phyloP scores from a whole-genome alignment of 2,329 filamentous ascomycete species.

The Nannizzia gypsea region DNA sequence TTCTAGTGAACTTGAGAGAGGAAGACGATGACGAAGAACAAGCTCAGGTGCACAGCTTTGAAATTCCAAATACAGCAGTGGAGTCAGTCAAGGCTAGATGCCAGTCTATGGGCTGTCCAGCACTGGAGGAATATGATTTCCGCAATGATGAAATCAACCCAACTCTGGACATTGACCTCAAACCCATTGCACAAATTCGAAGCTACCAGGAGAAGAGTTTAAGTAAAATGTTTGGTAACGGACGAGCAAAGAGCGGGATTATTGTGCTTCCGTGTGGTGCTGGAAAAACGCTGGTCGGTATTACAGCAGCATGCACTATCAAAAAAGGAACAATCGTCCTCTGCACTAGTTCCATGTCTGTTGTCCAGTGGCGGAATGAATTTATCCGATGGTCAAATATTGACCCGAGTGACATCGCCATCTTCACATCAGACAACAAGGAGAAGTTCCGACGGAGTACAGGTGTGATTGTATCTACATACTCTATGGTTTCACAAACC shows the following conservation, averaged over 20 bases:
- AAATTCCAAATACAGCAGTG: constrained; percentile 71
- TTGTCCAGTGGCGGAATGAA: constrained; percentile 90
- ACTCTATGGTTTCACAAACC: constrained; percentile 95
- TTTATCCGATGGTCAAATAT: constrained; percentile 99
- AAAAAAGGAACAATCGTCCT: constrained; percentile 93
- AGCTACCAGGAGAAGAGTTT: constrained; percentile 94
- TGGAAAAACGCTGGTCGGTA: constrained; percentile 95
- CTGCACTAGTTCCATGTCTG: constrained; percentile 95
- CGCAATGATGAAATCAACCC: constrained; percentile 80
- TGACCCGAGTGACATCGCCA: constrained; percentile 79
- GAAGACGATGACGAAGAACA: constrained; percentile 75
- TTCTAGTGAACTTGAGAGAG: constrained; percentile 56
- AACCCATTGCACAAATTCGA: constrained; percentile 78
- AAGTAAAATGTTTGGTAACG: constrained; percentile 99
- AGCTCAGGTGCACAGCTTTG: constrained; percentile 83
- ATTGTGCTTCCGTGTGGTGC: constrained; percentile 95
- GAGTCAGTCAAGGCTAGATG: constrained; percentile 84
- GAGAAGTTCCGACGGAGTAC: constrained; percentile 74
- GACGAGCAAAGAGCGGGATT: constrained; percentile 90
- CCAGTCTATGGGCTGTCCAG: constrained; percentile 70
- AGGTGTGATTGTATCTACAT: constrained; percentile 93
- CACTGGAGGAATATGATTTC: constrained; percentile 96
- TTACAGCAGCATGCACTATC: constrained; percentile 93
- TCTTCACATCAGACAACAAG: constrained; percentile 92
- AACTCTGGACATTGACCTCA: constrained; percentile 85